Percentiles rank a stretch among this genome's conserved stretches.
Evolutionary conservation across 768 basidiomycete genomes (phyloP).

Genomic region (Boletus huronensis): DNA sequence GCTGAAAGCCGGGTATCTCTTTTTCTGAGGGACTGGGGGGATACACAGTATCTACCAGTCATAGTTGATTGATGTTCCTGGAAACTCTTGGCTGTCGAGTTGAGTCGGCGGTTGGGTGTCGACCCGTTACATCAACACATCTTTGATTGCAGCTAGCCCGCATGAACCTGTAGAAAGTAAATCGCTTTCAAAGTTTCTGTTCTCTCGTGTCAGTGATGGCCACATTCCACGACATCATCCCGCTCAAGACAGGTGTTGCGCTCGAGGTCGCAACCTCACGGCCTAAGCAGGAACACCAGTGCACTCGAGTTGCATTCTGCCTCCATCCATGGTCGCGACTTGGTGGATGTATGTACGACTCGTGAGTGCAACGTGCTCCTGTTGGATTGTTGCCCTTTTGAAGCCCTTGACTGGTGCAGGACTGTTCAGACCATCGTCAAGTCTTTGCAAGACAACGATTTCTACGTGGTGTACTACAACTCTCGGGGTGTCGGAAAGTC

Average conservation of each 20-base stretch:
- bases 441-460: constrained; percentile 43
- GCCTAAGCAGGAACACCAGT: constrained; percentile 19
- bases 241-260: constrained; percentile 38
- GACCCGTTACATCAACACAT: too few species aligned
- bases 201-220: background rate
- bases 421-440: constrained; percentile 44
- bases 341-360: constrained; percentile 72
- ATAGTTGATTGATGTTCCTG: too few species aligned
- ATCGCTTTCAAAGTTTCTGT: background rate
- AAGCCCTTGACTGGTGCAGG: constrained; percentile 5
- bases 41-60: too few species aligned
- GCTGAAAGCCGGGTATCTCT: too few species aligned
- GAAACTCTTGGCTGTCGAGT: too few species aligned
- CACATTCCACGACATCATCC: constrained; percentile 5
- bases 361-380: constrained; percentile 45
- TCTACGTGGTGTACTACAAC: constrained; percentile 68
- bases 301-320: constrained; percentile 58
- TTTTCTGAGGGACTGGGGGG: too few species aligned
- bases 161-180: background rate
- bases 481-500: constrained; percentile 76
- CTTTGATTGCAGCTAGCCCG: background rate
- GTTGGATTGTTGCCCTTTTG: background rate
- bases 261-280: constrained; percentile 40
- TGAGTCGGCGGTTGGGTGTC: too few species aligned
- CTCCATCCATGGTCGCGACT: constrained; percentile 87